A percentile compares a stretch with the other conserved stretches of the same genome.
phyloP scores from a whole-genome alignment of 495 filamentous ascomycete species.

The Aspergillus sparsus region DNA sequence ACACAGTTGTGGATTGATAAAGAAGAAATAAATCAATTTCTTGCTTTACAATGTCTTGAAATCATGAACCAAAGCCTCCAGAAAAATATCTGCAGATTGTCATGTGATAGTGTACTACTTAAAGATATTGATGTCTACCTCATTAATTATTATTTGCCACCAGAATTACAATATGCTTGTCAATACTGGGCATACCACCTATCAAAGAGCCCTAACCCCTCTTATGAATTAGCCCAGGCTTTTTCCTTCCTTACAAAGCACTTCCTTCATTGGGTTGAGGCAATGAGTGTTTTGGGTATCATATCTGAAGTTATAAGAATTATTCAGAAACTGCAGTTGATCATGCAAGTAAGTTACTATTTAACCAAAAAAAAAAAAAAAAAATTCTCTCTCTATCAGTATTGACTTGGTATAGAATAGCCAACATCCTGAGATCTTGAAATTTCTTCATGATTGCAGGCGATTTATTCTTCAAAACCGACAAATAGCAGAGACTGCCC shows the following conservation, averaged over 20 bases:
- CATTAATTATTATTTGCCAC: constrained; percentile 18
- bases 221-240: constrained; percentile 27
- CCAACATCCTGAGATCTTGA: constrained; percentile 21
- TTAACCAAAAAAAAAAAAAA: too few species aligned
- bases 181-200: constrained; percentile 48
- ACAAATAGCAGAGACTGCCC: constrained; percentile 35
- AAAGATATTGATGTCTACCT: constrained; percentile 23
- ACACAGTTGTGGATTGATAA: constrained; percentile 34
- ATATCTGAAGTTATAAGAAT: constrained; percentile 29
- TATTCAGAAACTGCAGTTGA: constrained; percentile 2
- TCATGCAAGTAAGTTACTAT: constrained; percentile 17
- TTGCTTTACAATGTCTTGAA: constrained; percentile 27
- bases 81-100: constrained; percentile 43
- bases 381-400: too few species aligned
- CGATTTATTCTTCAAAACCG: constrained; percentile 34
- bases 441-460: constrained; percentile 36
- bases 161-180: constrained; percentile 36
- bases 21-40: constrained; percentile 4
- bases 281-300: constrained; percentile 40
- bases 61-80: constrained; percentile 32
- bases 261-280: constrained; percentile 52
- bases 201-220: constrained; percentile 27
- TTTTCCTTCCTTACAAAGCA: constrained; percentile 40
- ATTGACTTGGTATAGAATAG: constrained; percentile 17
- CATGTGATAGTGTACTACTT: constrained; percentile 25